Evolutionary conservation across 176 grass and related monocot genomes (phyloP), one percentile per base, ranked within the genome.

Genomic region (Carex kokanica): DNA sequence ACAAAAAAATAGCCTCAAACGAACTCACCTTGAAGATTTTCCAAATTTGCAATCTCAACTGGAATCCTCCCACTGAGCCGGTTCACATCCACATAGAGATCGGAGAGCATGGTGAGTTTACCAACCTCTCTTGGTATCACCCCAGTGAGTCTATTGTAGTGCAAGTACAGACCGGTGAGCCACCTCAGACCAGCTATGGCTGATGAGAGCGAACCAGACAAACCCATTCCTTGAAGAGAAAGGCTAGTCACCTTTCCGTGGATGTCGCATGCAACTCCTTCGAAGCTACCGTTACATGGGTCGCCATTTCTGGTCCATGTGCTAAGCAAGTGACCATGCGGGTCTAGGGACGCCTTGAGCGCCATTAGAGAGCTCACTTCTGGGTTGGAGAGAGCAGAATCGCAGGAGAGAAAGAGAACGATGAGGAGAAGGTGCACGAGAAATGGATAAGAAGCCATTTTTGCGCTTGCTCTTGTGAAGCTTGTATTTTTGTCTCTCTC

Each of bases 61-160:
- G 97, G 97, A n/a, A 99, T 34, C 17, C 80, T 21, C 0, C 97
- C 93, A 20, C 72, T 78, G 74, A 99, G 86, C 49, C 90, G 88
- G 69, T 99, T 99, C 0, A 96, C 90, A 65, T 96, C 91, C 78
- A 99, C 87, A 87, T 99, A 99, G 14, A 99, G 85, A 47, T 99
- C 97, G 29, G 83, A 86, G 82, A 99, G 88, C 81, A 79, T 23
- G 40, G 89, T 69, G 6, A 99, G 78, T 15, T 83, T 88, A 2
- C 88, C 91, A 88, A 99, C 86, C 88, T 93, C 93, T 81, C 78
- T 71, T 18, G 97, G 97, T 75, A 99, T 96, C 53, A 74, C 1
- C 3, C 97, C 97, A 41, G 64, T 91, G 78, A 99, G 85, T 55
- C 80, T 80, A 52, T 99, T 99, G 85, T 96, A 99, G 83, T 99